Percentiles rank a stretch among this genome's conserved stretches.
phyloP scores from a whole-genome alignment of 2,329 filamentous ascomycete species.

The Pseudogymnoascus sp. region DNA sequence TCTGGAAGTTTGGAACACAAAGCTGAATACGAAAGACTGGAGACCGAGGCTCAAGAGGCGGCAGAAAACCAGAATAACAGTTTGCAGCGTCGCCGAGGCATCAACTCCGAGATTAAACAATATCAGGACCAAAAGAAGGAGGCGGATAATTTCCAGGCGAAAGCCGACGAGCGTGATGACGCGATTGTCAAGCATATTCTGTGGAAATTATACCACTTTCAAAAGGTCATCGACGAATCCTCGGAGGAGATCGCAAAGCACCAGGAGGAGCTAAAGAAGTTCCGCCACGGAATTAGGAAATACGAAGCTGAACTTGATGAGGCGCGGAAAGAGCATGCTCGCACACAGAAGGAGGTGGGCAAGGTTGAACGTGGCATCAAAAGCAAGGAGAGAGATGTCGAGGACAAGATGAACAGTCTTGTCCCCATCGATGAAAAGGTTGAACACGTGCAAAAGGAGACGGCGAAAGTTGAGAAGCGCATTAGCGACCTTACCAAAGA shows the following conservation, averaged over 20 bases:
- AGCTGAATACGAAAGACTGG: constrained; percentile 84
- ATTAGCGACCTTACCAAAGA: constrained; percentile 69
- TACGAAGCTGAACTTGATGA: constrained; percentile 74
- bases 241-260: constrained; percentile 85
- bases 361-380: constrained; percentile 83
- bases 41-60: constrained; percentile 77
- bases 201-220: constrained; percentile 95
- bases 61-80: constrained; percentile 84
- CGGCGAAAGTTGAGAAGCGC: constrained; percentile 60
- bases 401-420: constrained; percentile 76
- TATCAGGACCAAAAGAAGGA: constrained; percentile 96
- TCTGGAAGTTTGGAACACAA: constrained; percentile 95
- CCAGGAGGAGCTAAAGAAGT: constrained; percentile 90
- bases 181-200: constrained; percentile 89
- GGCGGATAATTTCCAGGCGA: constrained; percentile 86
- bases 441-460: constrained; percentile 63
- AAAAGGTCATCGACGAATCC: constrained; percentile 87
- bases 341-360: constrained; percentile 66
- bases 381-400: constrained; percentile 76
- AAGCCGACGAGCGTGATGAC: constrained; percentile 81
- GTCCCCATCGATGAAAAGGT: constrained; percentile 93
- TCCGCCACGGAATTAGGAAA: constrained; percentile 77
- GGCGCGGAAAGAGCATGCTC: constrained; percentile 75
- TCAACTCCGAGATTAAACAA: constrained; percentile 96
- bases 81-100: constrained; percentile 79